Evolutionary conservation across 2,329 filamentous ascomycete species (phyloP).

Genomic region (Trichoderma koningiopsis): DNA sequence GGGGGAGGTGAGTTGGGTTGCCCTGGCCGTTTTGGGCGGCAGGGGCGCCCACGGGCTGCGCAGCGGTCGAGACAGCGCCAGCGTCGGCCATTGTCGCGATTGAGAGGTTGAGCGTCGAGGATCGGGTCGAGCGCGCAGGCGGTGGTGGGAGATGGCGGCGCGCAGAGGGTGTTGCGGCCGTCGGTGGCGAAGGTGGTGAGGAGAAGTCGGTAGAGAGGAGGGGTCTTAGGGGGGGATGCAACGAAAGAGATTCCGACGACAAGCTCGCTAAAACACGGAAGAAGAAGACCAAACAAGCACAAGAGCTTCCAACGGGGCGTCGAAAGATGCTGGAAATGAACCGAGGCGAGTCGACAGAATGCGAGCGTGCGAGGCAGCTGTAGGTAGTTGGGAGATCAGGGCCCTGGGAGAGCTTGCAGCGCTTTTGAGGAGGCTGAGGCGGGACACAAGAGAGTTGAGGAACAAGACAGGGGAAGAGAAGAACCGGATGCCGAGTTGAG

Average conservation of each 20-base stretch:
- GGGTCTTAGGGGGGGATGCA: constrained; percentile 18
- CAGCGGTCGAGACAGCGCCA: constrained; percentile 61
- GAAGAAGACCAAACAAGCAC: background rate
- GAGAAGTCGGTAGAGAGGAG: constrained; percentile 26
- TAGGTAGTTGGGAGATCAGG: background rate
- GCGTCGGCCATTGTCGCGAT: constrained; percentile 72
- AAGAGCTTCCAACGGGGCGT: background rate
- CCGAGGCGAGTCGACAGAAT: background rate
- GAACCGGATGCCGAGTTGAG: constrained; percentile 19
- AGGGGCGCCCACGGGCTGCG: constrained; percentile 69
- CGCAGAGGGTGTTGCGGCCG: constrained; percentile 22
- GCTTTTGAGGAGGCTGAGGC: constrained; percentile 19
- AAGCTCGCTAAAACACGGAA: constrained; percentile 10
- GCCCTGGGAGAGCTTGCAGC: constrained; percentile 22
- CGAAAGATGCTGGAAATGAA: constrained; percentile 8
- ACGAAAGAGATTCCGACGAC: constrained; percentile 18
- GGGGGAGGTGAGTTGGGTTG: constrained; percentile 78
- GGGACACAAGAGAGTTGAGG: constrained; percentile 4
- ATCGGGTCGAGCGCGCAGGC: constrained; percentile 12
- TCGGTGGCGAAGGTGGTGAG: constrained; percentile 16
- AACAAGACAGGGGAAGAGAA: constrained; percentile 24
- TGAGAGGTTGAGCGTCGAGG: background rate
- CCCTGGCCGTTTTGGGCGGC: constrained; percentile 71
- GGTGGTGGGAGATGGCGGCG: background rate
- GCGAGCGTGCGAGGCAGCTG: constrained; percentile 4